Evolutionary conservation across 768 basidiomycete genomes (phyloP).

Genomic region (Tylopilus sp.): DNA sequence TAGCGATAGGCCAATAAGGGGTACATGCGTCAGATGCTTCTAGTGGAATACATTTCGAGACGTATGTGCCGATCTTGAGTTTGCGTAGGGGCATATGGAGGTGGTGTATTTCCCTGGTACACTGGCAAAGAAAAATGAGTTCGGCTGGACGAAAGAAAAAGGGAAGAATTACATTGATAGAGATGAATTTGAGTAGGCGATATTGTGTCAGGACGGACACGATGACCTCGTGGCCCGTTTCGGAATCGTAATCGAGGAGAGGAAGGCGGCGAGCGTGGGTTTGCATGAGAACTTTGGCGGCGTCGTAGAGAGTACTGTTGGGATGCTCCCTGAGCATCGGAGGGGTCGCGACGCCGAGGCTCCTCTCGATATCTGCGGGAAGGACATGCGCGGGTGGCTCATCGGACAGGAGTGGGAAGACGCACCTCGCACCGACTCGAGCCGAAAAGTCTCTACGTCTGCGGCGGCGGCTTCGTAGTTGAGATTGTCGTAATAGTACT

Average conservation of each 20-base stretch:
- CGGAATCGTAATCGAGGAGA: slow-evolving; percentile 87
- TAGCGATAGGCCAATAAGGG: slow-evolving; percentile 87
- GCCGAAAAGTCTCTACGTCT: slow-evolving; percentile 89
- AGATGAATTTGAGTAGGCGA: slow-evolving; percentile 95
- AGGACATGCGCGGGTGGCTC: neutral
- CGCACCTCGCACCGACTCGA: slow-evolving; percentile 86
- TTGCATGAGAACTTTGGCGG: slow-evolving; percentile 84
- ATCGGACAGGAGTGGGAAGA: slow-evolving; percentile 14
- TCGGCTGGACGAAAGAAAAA: neutral
- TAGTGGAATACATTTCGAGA: slow-evolving; percentile 47
- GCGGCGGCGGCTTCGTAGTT: slow-evolving; percentile 80
- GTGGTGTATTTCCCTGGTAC: slow-evolving; percentile 77
- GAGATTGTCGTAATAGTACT: slow-evolving; percentile 90
- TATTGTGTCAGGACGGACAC: slow-evolving; percentile 97
- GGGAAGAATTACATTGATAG: slow-evolving; percentile 75
- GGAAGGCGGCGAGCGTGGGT: slow-evolving; percentile 95
- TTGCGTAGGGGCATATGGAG: slow-evolving; percentile 78
- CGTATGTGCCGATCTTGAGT: slow-evolving; percentile 93
- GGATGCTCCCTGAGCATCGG: slow-evolving; percentile 90
- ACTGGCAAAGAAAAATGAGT: slow-evolving; percentile 45
- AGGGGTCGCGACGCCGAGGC: slow-evolving; percentile 87
- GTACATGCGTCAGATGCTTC: slow-evolving; percentile 53
- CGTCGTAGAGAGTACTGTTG: slow-evolving; percentile 82
- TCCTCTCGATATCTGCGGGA: slow-evolving; percentile 82
- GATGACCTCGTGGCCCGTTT: slow-evolving; percentile 94